These are phyloP conservation scores for Obba rivulosa DNA, from an alignment of 768 basidiomycete species.

Conservation along the genomic window DNA sequence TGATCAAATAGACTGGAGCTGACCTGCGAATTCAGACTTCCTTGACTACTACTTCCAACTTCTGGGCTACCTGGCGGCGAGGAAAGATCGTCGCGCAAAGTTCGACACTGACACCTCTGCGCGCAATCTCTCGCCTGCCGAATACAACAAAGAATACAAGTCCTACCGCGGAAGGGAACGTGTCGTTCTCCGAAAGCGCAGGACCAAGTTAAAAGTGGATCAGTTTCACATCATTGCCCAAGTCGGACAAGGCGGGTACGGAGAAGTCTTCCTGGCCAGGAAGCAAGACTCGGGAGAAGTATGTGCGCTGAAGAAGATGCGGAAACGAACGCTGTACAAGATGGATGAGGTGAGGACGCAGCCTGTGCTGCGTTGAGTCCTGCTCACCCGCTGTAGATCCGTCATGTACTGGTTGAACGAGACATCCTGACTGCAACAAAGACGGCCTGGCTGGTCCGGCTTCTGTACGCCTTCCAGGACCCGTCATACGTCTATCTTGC, in stretches of 20 bases:
- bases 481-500: slow-evolving; percentile 87
- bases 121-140: slow-evolving; percentile 49
- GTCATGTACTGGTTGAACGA: slow-evolving; percentile 96
- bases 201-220: slow-evolving; percentile 88
- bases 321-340: slow-evolving; percentile 88
- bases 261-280: slow-evolving; percentile 92
- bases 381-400: slow-evolving; percentile 47
- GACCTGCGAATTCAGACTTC: slow-evolving; percentile 67
- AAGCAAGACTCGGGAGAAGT: slow-evolving; percentile 96
- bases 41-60: slow-evolving; percentile 98
- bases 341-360: slow-evolving; percentile 81
- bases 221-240: slow-evolving; percentile 99
- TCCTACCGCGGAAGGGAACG: slow-evolving; percentile 94
- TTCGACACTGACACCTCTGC: slow-evolving; percentile 80
- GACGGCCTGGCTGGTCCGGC: slow-evolving; percentile 92
- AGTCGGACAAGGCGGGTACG: slow-evolving; percentile 98
- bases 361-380: not conserved
- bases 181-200: slow-evolving; percentile 84
- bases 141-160: slow-evolving; percentile 77
- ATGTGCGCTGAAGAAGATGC: slow-evolving; percentile 97
- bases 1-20: too few species aligned
- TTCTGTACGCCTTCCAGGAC: slow-evolving; percentile 98
- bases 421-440: slow-evolving; percentile 97
- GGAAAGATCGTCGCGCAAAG: slow-evolving; percentile 76
- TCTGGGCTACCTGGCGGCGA: slow-evolving; percentile 80